Base-by-base conservation (phyloP, 495 filamentous ascomycete genomes). In the Lophium mytilinum region DNA sequence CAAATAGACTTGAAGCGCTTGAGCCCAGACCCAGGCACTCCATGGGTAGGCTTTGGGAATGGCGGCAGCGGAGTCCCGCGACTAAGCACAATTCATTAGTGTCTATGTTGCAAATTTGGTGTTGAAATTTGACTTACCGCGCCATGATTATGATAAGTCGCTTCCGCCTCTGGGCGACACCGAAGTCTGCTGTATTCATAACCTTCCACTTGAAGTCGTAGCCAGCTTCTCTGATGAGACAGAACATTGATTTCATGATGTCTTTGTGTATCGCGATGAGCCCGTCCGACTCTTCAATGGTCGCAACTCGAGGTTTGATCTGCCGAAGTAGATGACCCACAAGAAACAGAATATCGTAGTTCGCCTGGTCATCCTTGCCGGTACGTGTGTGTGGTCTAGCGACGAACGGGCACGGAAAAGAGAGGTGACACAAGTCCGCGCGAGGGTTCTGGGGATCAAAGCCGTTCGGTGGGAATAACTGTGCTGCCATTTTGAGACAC, bases 391-490 rank as follows among this genome's bases (percentile, higher is more conserved):
- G 87, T 0, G 87, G 87, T 0, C 83, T 81, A 0, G 88, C 93
- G 70, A 85, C 95, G 7, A 80, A 81, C 57, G 92, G 88, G 50
- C 92, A 97, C 0, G 92, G 91, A 0, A 89, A 88, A 0, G 88
- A 93, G 0, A 92, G 68, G 53, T 96, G 91, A 1, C 86, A 73
- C 15, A 95, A 73, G 61, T 96, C 90, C 0, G 88, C 79, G 19
- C 64, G 65, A 15, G 72, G 51, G 51, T 71, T 56, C 10, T 62
- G 30, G 39, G 18, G 55, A 46, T 48, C 58, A 14, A 42, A 19
- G 2, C 6, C 18, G 53, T 52, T 58, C 63, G 14, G 55, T 9
- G 50, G 56, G 65, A 89, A 80, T 7, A 81, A 65, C 37, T 78
- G 63, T 7, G 79, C 78, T 1, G 74, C 68, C 17, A 72, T 64